Evolutionary conservation across 345 rosid species (phyloP), one percentile per base, ranked within the genome.

Genomic region (Populus davidiana): DNA sequence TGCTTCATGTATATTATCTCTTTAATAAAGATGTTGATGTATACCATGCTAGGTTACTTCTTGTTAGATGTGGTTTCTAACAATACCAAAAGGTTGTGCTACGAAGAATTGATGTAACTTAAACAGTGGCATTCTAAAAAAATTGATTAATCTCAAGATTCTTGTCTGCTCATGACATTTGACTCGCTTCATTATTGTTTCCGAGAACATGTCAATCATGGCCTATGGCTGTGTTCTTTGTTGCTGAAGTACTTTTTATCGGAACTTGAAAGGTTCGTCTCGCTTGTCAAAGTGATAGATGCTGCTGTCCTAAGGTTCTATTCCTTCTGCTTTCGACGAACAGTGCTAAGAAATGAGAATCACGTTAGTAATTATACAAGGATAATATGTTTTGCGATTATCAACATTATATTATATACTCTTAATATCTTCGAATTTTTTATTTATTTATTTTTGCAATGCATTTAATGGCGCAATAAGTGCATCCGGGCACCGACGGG

Each of bases 1-100:
- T 74, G 78, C 62, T 54, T 56, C 21, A 12, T 81, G 86, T 86
- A 86, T 64, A 84, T 80, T 73, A 54, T 64, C 35, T 41, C 54
- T 67, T 43, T 25, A 71, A 86, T 78, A 75, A 71, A 74, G 47
- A 72, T 75, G 23, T 69, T 36, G 59, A 71, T 63, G 67, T 50
- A 72, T 33, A 67, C 11, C 47, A 12, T 77, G 59, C 16, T 36
- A 7, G 14, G 25, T 67, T 25, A 5, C 39, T 7, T 25, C 44
- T 8, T 65, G 64, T 59, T 59, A n/a, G 63, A 59, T 56, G 36
- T 38, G 44, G 44, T 2, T 52, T 77, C 75, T 65, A 43, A 70
- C 75, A 36, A 3, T 69, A 61, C 59, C 14, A 23, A 43, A 39
- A 33, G 18, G 9, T 69, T 73, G 64, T 65, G 69, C 74, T 72